phyloP scores from a whole-genome alignment of 2,329 filamentous ascomycete species.

The Penicillium thymicola region DNA sequence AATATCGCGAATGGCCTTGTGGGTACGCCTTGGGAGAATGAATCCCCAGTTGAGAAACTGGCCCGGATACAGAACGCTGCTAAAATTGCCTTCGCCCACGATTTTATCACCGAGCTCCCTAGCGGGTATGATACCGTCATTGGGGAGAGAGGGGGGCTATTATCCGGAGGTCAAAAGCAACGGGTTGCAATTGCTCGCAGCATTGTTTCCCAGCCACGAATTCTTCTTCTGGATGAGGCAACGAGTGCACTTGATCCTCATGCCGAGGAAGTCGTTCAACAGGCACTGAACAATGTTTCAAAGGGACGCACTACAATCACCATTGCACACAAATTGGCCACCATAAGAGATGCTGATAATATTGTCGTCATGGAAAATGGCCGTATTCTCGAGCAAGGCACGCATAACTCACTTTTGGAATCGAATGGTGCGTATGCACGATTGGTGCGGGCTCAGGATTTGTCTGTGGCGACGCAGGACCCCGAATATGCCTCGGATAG shows the following conservation, averaged over 20 bases:
- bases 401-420: constrained; percentile 38
- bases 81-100: constrained; percentile 59
- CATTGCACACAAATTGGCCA: constrained; percentile 47
- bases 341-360: constrained; percentile 44
- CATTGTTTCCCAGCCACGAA: constrained; percentile 74
- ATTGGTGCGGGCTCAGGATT: constrained; percentile 48
- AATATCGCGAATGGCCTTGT: constrained; percentile 64
- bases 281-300: constrained; percentile 71
- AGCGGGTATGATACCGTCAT: constrained; percentile 82
- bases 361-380: constrained; percentile 48
- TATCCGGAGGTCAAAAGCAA: constrained; percentile 91
- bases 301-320: constrained; percentile 46
- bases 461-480: constrained; percentile 28
- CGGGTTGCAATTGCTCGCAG: constrained; percentile 82
- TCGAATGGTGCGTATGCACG: constrained; percentile 35
- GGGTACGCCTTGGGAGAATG: constrained; percentile 66
- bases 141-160: constrained; percentile 74
- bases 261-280: constrained; percentile 81
- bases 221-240: constrained; percentile 85
- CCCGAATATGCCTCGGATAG: constrained; percentile 12
- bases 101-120: constrained; percentile 71
- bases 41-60: constrained; percentile 51
- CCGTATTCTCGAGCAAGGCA: constrained; percentile 45
- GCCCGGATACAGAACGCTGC: constrained; percentile 19
- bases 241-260: constrained; percentile 85